Base-by-base conservation (phyloP, 73 alveolate species). In the Stentor coeruleus region DNA sequence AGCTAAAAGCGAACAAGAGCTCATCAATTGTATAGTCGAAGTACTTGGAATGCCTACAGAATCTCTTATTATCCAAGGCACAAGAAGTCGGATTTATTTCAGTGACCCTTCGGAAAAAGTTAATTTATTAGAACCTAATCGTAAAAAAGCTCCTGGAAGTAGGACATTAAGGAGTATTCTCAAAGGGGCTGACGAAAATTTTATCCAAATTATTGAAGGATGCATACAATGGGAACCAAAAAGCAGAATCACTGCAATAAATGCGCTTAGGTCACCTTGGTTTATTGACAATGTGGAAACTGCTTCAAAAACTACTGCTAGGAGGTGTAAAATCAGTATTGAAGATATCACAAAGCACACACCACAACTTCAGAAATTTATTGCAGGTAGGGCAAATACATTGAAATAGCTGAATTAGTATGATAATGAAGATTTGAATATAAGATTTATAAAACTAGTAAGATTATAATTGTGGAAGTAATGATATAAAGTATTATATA, bases 1-100 rank as follows among this genome's bases (percentile, higher is more conserved):
- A 40, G 98, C 97, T 35, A 98, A 94, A 59, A 91, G 89, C 79
- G 98, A 94, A 59, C 77, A 85, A 36, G 98, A 94, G 36, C 86
- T 91, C 73, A 55, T 94, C 82, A 89, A 87, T 26, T 85, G 92
- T 39, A 94, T 94, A 3, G 91, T 94, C 90, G 97, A 93, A 76
- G 59, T 93, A 35, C 74, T 76, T 31, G 98, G 98, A 38, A 74
- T 89, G 3, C 98, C 98, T 31, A 91, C 95, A 11, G 79, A 20
- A 28, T 20, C 36, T 66, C 66, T 49, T 49, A 15, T 66, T 20
- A 20, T 31, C 2, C 36, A 66, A 66, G 66, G 66, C 6, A 6
- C 6, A 11, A 6, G 66, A 49, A 11, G 28, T 6, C 66, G 20
- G 6, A 11, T 49, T 6, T 49, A 11, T 49, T 49, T 49, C 20